Percentiles rank a stretch among this genome's conserved stretches.
Conservation (phyloP, 345 rosid genomes). For the Eucalyptus virginea region DNA sequence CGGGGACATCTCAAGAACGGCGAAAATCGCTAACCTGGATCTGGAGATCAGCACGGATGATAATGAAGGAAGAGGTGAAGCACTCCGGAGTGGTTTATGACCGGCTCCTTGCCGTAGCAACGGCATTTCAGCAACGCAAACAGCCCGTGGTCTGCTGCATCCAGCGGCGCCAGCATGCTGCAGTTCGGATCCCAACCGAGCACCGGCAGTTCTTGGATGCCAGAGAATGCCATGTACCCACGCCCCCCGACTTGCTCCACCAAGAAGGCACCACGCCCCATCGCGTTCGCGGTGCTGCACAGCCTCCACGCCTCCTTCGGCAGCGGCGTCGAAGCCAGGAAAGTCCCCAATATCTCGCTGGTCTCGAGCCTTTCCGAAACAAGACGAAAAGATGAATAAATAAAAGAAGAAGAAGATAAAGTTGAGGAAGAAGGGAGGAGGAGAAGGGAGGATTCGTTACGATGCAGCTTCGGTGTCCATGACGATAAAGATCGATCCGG, state of each 20-base stretch:
- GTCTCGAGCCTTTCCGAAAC: constrained; percentile 40
- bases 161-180: background rate
- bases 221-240: constrained; percentile 46
- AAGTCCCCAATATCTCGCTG: constrained; percentile 60
- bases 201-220: constrained; percentile 1
- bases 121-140: constrained; percentile 14
- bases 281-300: constrained; percentile 24
- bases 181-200: background rate
- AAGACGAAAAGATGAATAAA: background rate
- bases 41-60: background rate
- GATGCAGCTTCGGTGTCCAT: too few relatives aligned
- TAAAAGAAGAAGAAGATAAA: background rate
- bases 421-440: background rate
- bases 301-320: constrained; percentile 49
- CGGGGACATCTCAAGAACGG: too few relatives aligned
- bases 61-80: constrained; percentile 23
- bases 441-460: too few relatives aligned
- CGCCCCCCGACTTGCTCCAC: constrained; percentile 9
- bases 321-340: constrained; percentile 52
- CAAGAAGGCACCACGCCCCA: background rate
- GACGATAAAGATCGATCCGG: too few relatives aligned
- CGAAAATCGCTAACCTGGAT: constrained; percentile 25
- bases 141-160: background rate
- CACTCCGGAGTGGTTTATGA: constrained; percentile 36
- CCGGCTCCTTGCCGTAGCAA: constrained; percentile 19